A percentile compares a stretch with the other conserved stretches of the same genome.
These are phyloP conservation scores for Penicillium frequentans DNA, from an alignment of 2,329 filamentous ascomycete species.

Conservation along the genomic window DNA sequence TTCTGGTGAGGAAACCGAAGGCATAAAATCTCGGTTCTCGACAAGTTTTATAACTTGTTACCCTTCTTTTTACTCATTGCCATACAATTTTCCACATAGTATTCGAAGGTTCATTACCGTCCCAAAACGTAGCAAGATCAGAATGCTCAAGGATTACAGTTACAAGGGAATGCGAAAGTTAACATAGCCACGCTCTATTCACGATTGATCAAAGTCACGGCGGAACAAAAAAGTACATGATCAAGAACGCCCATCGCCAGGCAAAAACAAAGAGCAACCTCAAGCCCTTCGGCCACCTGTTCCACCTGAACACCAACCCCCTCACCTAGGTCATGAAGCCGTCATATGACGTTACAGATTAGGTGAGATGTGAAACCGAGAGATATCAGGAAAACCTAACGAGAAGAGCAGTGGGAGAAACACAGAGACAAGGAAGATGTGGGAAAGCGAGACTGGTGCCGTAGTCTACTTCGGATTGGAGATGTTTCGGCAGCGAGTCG, in stretches of 20 bases:
- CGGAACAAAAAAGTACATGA: constrained; percentile 31
- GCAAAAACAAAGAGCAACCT: constrained; percentile 25
- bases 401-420: constrained; percentile 13
- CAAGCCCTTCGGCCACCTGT: constrained; percentile 26
- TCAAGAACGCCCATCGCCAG: constrained; percentile 32
- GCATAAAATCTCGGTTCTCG: background rate
- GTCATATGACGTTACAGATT: constrained; percentile 26
- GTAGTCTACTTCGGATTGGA: constrained; percentile 25
- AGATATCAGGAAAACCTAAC: constrained; percentile 23
- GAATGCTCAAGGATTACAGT: background rate
- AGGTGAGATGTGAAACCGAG: constrained; percentile 28
- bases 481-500: constrained; percentile 13
- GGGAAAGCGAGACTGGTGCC: constrained; percentile 26
- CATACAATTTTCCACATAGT: too few relatives aligned
- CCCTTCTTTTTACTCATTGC: too few relatives aligned
- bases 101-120: too few relatives aligned
- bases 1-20: background rate
- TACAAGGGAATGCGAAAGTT: background rate
- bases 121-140: too few relatives aligned
- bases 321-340: constrained; percentile 21
- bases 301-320: constrained; percentile 31
- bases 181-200: constrained; percentile 25
- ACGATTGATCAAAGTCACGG: background rate
- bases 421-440: background rate
- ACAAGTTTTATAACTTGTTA: too few relatives aligned